Base-by-base conservation (phyloP, 2,329 filamentous ascomycete species). In the Paracoccidioides brasiliensis region DNA sequence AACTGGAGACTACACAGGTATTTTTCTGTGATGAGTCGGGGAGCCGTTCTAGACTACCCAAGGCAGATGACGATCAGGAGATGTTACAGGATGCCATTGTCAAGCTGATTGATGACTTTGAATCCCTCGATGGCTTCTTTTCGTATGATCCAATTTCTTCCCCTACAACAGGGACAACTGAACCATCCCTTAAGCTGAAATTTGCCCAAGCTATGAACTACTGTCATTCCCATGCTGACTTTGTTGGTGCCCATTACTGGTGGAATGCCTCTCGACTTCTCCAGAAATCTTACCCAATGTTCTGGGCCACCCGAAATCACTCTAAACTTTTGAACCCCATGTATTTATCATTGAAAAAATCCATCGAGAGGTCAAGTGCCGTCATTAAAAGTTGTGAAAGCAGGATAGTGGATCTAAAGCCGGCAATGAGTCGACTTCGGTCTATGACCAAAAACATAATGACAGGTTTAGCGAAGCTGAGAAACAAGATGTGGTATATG, bases 401-500 rank as follows among this genome's bases (percentile, higher is more conserved):
- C n/a, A 67, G 67, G 53, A 80, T 91, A 37, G 82, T 90, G 10
- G 90, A 86, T 81, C 77, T 94, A 22, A 89, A 89, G 65, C 86
- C 89, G 62, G 88, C 85, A 30, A 84, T 91, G 64, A 86, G 89
- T 64, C 81, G 86, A 3, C 83, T 90, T 50, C 88, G 91, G 63
- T 79, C 78, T 2, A 79, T 82, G 10, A 84, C 90, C 40, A 85
- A 89, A 43, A 78, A 81, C 4, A 87, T 89, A 80, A 86, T 88
- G 78, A 77, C 78, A 57, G 81, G 82, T 4, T 77, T 93, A 41
- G 81, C 84, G 56, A 83, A 85, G 28, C 77, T 96, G 42, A 82
- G 93, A 44, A 88, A 95, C 68, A 97, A 97, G 76, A 95, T 97
- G 88, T 98, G 93, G 93, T 98, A 95, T 68, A 87, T 93, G 58